Base-by-base conservation (phyloP, 2,329 filamentous ascomycete species). In the Endoconidiophora polonica region DNA sequence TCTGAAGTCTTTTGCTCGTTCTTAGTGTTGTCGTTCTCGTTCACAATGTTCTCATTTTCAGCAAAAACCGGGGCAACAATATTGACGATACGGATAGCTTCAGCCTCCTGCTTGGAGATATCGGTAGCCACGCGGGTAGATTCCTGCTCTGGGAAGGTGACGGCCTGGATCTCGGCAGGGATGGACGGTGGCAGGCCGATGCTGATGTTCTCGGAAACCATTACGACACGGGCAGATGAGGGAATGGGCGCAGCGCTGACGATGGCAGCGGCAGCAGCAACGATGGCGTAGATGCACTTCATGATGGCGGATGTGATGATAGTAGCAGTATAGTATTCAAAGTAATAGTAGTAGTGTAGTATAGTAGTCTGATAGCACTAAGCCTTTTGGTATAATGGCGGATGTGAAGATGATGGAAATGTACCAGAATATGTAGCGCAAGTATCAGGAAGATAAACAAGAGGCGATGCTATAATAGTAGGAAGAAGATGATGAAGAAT, bases 131-230 rank as follows among this genome's bases (percentile, higher is more conserved):
- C 40, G 40, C 23, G 20, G 40, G 23, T 24, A 33, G 29, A 33
- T 1, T 33, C 29, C 12, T 33, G 29, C 29, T 33, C 29, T 12
- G 29, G 29, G 22, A 51, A 51, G 23, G 38, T 33, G 18, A 46
- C 38, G 37, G 42, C 23, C 43, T 46, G 46, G 26, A 51, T 40
- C 6, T 33, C 24, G 3, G 44, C 22, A 5, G 49, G 49, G 26
- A 51, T 45, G 3, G 49, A 51, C 3, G 49, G 49, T 18, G 49
- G 49, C 3, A 51, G 49, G 37, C 49, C 49, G 37, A 51, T 51
- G 36, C 12, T 44, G 29, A 18, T 20, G 24, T 41, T 39, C 46
- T 24, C 33, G 46, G 39, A 20, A 9, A 37, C 29, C 29, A 33
- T 36, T 18, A 10, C 1, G 14, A 29, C 4, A 7, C 23, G 23